Conservation (phyloP, 2,329 filamentous ascomycete species). For the Trichoderma oligosporum region DNA sequence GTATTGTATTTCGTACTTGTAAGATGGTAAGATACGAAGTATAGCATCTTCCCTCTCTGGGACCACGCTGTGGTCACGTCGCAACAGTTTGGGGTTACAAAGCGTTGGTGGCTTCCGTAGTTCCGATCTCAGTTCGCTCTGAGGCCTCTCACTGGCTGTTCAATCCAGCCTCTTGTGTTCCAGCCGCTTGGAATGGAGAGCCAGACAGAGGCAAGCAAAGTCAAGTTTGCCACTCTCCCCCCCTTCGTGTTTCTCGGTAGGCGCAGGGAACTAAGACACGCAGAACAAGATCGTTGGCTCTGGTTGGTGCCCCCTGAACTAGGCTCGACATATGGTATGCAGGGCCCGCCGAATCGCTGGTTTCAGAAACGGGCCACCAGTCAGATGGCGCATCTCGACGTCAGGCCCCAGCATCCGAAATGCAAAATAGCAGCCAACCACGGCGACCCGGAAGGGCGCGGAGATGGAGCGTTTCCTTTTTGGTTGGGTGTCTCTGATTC, state of each 20-base stretch:
- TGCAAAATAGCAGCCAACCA: conserved; percentile 12
- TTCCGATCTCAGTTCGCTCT: not conserved
- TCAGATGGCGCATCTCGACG: conserved; percentile 13
- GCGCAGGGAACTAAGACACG: not conserved
- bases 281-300: not conserved
- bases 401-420: conserved; percentile 9
- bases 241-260: conserved; percentile 6
- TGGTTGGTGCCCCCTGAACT: conserved; percentile 12
- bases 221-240: conserved; percentile 8
- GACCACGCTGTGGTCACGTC: too few species aligned
- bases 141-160: conserved; percentile 7
- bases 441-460: conserved; percentile 9
- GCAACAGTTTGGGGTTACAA: too few species aligned
- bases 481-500: not conserved
- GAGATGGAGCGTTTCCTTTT: conserved; percentile 14
- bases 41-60: not conserved
- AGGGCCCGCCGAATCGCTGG: conserved; percentile 16
- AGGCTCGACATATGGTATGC: conserved; percentile 15
- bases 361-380: conserved; percentile 18
- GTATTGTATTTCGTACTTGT: not conserved
- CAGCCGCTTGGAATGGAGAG: conserved; percentile 7
- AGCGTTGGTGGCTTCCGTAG: not conserved
- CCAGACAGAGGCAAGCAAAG: conserved; percentile 8
- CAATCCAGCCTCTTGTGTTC: not conserved
- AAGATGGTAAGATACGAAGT: not conserved